These are phyloP conservation scores for Aspergillus sp. DNA, from an alignment of 2,329 filamentous ascomycete genomes.

Conservation along the genomic window DNA sequence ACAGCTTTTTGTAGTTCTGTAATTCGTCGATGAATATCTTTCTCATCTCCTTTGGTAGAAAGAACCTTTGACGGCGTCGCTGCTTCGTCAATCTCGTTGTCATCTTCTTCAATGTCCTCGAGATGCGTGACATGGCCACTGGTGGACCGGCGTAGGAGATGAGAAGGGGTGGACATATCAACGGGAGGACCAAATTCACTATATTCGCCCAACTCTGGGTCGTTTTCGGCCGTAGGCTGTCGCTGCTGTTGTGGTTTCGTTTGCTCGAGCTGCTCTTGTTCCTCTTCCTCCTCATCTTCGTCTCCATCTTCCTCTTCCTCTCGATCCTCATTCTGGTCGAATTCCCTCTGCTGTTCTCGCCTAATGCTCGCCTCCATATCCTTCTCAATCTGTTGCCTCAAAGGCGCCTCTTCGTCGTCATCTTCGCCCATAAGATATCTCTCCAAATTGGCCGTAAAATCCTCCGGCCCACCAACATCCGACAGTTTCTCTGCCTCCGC, in stretches of 20 bases:
- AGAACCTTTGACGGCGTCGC: constrained; percentile 5
- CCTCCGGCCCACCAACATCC: constrained; percentile 34
- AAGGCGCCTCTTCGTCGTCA: constrained; percentile 5
- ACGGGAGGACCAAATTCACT: constrained; percentile 37
- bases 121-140: constrained; percentile 22
- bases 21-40: constrained; percentile 24
- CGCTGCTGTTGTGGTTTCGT: constrained; percentile 16
- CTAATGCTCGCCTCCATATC: not conserved
- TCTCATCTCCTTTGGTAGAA: constrained; percentile 9
- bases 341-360: constrained; percentile 6
- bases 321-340: not conserved
- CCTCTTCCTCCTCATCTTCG: constrained; percentile 4
- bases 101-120: constrained; percentile 30
- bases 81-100: constrained; percentile 14
- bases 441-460: constrained; percentile 37
- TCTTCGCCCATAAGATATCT: constrained; percentile 29
- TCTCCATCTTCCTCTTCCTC: constrained; percentile 1
- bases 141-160: constrained; percentile 26
- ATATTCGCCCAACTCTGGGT: constrained; percentile 28
- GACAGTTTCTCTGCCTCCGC: constrained; percentile 25
- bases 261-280: constrained; percentile 11
- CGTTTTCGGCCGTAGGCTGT: constrained; percentile 16
- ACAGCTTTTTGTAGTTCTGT: constrained; percentile 24
- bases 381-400: constrained; percentile 5
- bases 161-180: constrained; percentile 38